Evolutionary conservation across 164 flowering plant species (phyloP).

Genomic region (Nelumbo lutea): DNA sequence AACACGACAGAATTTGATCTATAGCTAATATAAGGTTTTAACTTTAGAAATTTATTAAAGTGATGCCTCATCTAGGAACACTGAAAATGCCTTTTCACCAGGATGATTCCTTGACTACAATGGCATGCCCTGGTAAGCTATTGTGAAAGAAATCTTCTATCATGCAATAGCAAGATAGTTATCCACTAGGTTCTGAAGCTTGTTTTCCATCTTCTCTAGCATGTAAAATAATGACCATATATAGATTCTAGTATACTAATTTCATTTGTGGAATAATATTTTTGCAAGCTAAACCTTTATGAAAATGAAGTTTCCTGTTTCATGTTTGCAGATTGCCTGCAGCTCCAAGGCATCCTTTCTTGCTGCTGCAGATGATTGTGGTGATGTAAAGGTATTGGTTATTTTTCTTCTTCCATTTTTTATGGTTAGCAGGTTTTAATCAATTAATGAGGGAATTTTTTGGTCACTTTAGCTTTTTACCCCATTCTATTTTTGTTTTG

Average conservation of each 20-base stretch:
- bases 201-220: neutral
- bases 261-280: neutral
- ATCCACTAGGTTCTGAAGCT: neutral
- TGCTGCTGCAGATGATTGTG: constrained; percentile 89
- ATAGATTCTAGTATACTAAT: neutral
- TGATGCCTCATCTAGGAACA: too few relatives aligned
- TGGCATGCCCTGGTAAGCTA: too few relatives aligned
- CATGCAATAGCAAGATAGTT: neutral
- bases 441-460: neutral
- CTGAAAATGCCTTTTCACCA: too few relatives aligned
- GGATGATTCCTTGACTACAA: too few relatives aligned
- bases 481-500: too few relatives aligned
- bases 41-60: too few relatives aligned
- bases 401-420: neutral
- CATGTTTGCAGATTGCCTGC: constrained; percentile 59
- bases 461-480: neutral
- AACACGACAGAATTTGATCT: too few relatives aligned
- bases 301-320: constrained; percentile 5
- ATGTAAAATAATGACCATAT: neutral
- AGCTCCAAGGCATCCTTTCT: constrained; percentile 74
- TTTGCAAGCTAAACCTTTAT: constrained; percentile 2
- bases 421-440: neutral
- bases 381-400: constrained; percentile 75
- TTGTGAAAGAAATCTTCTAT: neutral
- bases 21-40: too few relatives aligned